phyloP scores from a whole-genome alignment of 2,329 filamentous ascomycete genomes.

The Dactylellina parvicollis region DNA sequence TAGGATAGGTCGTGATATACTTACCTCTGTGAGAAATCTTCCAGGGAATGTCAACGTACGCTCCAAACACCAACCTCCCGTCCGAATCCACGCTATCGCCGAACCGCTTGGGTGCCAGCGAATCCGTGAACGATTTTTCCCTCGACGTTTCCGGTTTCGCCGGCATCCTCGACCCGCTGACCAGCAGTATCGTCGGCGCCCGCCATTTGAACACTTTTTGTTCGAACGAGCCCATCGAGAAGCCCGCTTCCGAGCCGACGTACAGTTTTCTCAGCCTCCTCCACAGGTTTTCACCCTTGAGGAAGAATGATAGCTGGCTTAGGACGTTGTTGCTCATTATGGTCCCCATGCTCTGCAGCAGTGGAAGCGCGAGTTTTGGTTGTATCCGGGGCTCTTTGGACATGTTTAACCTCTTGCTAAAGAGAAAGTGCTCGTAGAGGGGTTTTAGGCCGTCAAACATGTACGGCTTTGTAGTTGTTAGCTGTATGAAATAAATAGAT shows the following conservation, averaged over 20 bases:
- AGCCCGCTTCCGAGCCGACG: slow-evolving; percentile 75
- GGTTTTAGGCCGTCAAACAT: slow-evolving; percentile 74
- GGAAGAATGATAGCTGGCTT: slow-evolving; percentile 77
- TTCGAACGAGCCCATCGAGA: slow-evolving; percentile 80
- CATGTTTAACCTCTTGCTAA: slow-evolving; percentile 76
- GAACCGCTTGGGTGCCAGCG: slow-evolving; percentile 72
- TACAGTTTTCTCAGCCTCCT: slow-evolving; percentile 74
- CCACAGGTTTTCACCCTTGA: slow-evolving; percentile 73
- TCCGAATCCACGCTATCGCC: slow-evolving; percentile 63
- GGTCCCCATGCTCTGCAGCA: slow-evolving; percentile 62
- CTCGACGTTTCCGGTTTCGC: slow-evolving; percentile 65
- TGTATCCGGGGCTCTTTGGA: slow-evolving; percentile 65
- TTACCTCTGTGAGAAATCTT: slow-evolving; percentile 69
- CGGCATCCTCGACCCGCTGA: slow-evolving; percentile 72
- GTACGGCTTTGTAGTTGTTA: slow-evolving; percentile 66
- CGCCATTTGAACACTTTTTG: slow-evolving; percentile 80
- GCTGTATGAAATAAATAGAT: no score
- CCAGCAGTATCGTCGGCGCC: slow-evolving; percentile 76
- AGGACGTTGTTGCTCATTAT: slow-evolving; percentile 74
- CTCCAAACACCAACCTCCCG: slow-evolving; percentile 71
- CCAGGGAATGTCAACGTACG: slow-evolving; percentile 75
- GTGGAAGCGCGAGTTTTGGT: slow-evolving; percentile 59
- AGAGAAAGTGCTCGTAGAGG: slow-evolving; percentile 79
- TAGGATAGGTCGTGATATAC: background rate
- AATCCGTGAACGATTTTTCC: slow-evolving; percentile 69